Evolutionary conservation across 768 basidiomycete species (phyloP).

Genomic region (Postia placenta): DNA sequence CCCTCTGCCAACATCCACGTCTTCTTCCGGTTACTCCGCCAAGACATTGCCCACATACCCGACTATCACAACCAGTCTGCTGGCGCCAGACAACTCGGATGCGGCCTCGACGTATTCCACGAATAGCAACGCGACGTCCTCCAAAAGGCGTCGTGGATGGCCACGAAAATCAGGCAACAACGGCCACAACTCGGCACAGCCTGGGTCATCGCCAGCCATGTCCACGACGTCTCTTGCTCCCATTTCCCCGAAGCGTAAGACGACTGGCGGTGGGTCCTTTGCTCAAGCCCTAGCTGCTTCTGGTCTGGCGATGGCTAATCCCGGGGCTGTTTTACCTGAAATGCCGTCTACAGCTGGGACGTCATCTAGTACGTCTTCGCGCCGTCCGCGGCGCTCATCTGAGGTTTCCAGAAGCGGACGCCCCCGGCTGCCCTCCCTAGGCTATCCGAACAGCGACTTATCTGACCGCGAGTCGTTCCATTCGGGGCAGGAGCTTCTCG

Average conservation of each 20-base stretch:
- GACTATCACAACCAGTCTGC: slow-evolving; percentile 10
- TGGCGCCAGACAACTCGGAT: slow-evolving; percentile 9
- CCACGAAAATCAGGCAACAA: not conserved
- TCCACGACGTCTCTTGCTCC: slow-evolving; percentile 20
- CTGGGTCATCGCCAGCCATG: not conserved
- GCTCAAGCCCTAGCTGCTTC: slow-evolving; percentile 64
- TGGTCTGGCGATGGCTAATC: slow-evolving; percentile 60
- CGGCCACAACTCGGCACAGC: slow-evolving; percentile 4
- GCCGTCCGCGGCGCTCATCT: slow-evolving; percentile 8
- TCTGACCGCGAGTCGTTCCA: slow-evolving; percentile 21
- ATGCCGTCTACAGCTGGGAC: slow-evolving; percentile 9
- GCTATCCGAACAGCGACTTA: slow-evolving; percentile 11
- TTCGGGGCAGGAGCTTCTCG: slow-evolving; percentile 12
- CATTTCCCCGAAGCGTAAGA: slow-evolving; percentile 31
- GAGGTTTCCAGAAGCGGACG: slow-evolving; percentile 10
- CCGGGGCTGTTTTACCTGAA: slow-evolving; percentile 30
- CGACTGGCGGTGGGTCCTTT: slow-evolving; percentile 39
- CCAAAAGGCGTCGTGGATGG: not conserved
- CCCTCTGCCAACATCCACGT: not conserved
- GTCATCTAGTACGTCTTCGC: slow-evolving; percentile 1
- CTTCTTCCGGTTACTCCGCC: not conserved
- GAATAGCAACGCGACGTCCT: not conserved
- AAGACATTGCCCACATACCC: not conserved
- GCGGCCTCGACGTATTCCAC: not conserved
- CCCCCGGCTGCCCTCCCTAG: slow-evolving; percentile 13